phyloP scores from a whole-genome alignment of 345 rosid genomes.

The Adansonia digitata region DNA sequence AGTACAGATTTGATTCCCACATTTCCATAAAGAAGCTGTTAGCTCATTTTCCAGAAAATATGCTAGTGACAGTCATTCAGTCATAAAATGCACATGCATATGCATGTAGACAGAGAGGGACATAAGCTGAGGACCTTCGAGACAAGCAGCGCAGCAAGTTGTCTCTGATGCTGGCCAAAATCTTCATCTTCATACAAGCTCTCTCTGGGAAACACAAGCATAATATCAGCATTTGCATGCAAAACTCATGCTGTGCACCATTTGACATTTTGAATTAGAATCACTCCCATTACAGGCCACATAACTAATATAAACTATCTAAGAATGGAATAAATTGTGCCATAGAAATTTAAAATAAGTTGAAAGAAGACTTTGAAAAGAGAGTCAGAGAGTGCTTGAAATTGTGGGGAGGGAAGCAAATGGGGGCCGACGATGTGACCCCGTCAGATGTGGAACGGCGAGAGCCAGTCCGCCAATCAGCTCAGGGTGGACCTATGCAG shows the following conservation, averaged over 20 bases:
- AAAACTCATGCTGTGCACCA: background rate
- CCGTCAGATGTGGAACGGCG: no score
- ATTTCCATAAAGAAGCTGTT: background rate
- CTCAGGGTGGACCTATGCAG: no score
- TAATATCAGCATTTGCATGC: background rate
- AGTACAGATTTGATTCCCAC: background rate
- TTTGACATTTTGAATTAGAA: slow-evolving; percentile 1
- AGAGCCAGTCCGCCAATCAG: no score
- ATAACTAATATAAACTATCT: background rate
- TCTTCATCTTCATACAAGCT: background rate
- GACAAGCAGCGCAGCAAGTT: slow-evolving; percentile 84
- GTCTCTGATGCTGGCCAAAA: slow-evolving; percentile 57
- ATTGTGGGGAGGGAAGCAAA: no score
- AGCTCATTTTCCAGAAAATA: background rate
- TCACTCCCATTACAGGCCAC: background rate
- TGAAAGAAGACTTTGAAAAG: no score
- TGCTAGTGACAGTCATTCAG: background rate
- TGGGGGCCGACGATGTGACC: no score
- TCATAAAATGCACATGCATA: background rate
- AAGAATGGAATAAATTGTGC: background rate
- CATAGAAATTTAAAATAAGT: background rate
- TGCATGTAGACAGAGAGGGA: background rate
- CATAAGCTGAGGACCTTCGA: slow-evolving; percentile 55
- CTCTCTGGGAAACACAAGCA: slow-evolving; percentile 11
- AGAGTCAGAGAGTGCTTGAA: no score